These are phyloP conservation scores for Chloris gayana DNA, from an alignment of 176 grass and related monocot species.

Conservation along the genomic window DNA sequence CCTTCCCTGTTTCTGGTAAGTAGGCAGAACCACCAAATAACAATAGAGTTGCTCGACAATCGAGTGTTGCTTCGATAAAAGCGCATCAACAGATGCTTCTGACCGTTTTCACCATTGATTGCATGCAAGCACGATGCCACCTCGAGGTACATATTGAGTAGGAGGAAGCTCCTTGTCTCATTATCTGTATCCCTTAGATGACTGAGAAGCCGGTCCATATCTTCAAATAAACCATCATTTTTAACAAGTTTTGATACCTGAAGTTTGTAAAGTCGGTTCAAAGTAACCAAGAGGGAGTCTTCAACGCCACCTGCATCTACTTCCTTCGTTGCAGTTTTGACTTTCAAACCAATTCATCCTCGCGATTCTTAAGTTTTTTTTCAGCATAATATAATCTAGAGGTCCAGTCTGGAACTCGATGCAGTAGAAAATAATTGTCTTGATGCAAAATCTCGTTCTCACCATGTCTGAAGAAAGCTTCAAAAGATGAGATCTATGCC, in stretches of 20 bases:
- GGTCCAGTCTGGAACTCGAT: constrained; percentile 78
- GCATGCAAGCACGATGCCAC: constrained; percentile 83
- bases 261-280: constrained; percentile 93
- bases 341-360: constrained; percentile 82
- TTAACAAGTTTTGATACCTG: constrained; percentile 76
- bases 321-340: constrained; percentile 90
- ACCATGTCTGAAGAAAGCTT: constrained; percentile 98
- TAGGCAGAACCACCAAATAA: constrained; percentile 64
- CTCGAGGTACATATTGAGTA: constrained; percentile 93
- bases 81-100: constrained; percentile 65
- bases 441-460: constrained; percentile 96
- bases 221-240: constrained; percentile 76
- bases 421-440: constrained; percentile 81
- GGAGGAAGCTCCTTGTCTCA: constrained; percentile 96
- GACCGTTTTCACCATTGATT: constrained; percentile 71
- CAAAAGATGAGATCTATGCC: constrained; percentile 73
- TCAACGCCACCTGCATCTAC: constrained; percentile 95
- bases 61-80: constrained; percentile 68
- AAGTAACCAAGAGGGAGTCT: constrained; percentile 97
- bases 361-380: constrained; percentile 85
- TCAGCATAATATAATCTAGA: constrained; percentile 84
- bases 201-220: constrained; percentile 75
- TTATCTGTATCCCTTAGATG: constrained; percentile 87
- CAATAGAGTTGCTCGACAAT: constrained; percentile 81
- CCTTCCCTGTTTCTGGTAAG: constrained; percentile 71